Evolutionary conservation across 805 yeast genomes (phyloP), one percentile per base, ranked within the genome.

Genomic region (Ogataea paraovalis): DNA sequence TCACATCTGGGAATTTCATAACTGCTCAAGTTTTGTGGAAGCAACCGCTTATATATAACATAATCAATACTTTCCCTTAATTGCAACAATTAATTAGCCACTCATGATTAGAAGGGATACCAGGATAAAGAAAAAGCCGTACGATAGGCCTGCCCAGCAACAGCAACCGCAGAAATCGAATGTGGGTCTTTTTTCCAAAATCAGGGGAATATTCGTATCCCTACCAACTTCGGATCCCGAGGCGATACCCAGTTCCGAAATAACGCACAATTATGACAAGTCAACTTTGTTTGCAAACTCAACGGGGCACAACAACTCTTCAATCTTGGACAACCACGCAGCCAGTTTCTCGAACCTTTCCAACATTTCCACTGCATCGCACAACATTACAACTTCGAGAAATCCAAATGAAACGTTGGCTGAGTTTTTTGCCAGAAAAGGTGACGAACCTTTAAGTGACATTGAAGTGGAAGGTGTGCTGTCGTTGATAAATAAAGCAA

Each of bases 391-490:
- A 9, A 48, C 52, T 2, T 2, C 39, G 13, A 63, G 62, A 27
- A 68, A 74, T 14, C 82, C 84, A 4, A 85, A 83, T 66, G 80
- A 77, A 27, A 74, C 78, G 28, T 66, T 87, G 42, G 83, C 89
- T 12, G 78, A 74, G 25, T 87, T 88, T 60, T 87, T 87, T 64
- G 72, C 73, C n/a, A 70, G 68, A 39, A 87, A 86, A 61, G 96
- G 96, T n/a, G 78, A 81, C 47, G 67, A 67, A n/a, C 89, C 92
- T 4, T 70, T 88, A 51, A 72, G 82, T 13, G 88, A 83, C 21
- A 72, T 87, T 39, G 96, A 88, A 62, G 76, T 82, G 57, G 92
- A 85, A 64, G 95, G 95, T n/a, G 92, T 87, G 0, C 61, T 83
- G 51, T 78, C 90, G 5, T 65, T 87, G 16, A 70, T 78, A 49